Evolutionary conservation across 176 grass and related monocot species (phyloP).

Genomic region (Carex scoparia): DNA sequence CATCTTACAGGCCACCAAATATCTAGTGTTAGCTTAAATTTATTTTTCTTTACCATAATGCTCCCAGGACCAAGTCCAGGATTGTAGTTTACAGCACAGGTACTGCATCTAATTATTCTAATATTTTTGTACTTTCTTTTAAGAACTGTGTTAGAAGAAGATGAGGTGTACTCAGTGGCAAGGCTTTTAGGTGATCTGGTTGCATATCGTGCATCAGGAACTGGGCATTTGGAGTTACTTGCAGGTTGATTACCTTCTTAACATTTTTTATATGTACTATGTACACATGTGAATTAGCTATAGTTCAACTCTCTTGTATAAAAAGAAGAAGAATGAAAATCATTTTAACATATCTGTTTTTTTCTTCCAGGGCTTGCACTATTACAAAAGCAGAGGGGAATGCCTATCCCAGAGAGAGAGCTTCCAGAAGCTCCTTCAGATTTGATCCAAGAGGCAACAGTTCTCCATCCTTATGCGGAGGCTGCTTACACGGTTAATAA

Average conservation of each 20-base stretch:
- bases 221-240: constrained; percentile 90
- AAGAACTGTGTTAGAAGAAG: constrained; percentile 90
- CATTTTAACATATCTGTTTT: not conserved
- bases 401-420: constrained; percentile 41
- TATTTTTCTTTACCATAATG: not conserved
- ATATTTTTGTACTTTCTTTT: constrained; percentile 9
- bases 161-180: constrained; percentile 93
- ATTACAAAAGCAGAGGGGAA: constrained; percentile 61
- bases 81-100: not conserved
- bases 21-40: not conserved
- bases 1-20: not conserved
- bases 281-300: not conserved
- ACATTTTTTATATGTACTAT: constrained; percentile 11
- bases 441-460: constrained; percentile 68
- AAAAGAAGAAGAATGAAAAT: not conserved
- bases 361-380: constrained; percentile 72
- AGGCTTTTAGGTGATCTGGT: constrained; percentile 93
- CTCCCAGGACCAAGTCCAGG: not conserved
- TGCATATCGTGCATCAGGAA: constrained; percentile 98
- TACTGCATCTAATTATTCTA: constrained; percentile 9
- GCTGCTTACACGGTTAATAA: constrained; percentile 81
- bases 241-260: constrained; percentile 47
- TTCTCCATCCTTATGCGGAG: constrained; percentile 81
- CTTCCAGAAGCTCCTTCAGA: constrained; percentile 54
- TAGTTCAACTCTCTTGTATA: not conserved